Percentiles rank a stretch among this genome's conserved stretches.
Evolutionary conservation across 768 basidiomycete genomes (phyloP).

Genomic region (Lactarius akahatsu): DNA sequence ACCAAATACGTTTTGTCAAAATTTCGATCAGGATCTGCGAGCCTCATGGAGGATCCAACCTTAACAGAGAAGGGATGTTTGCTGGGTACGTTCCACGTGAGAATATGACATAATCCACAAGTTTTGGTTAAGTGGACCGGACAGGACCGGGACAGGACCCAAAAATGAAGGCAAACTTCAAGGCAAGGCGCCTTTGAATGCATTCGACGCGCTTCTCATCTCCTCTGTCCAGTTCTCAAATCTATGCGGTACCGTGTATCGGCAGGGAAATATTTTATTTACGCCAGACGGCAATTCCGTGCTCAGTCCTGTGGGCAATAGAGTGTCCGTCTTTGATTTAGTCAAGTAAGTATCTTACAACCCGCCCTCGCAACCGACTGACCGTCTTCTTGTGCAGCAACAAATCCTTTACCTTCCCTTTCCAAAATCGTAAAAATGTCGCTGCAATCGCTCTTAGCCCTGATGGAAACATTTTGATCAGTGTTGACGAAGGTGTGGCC

Average conservation of each 20-base stretch:
- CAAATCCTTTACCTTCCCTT: slow-evolving; percentile 86
- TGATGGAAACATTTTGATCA: slow-evolving; percentile 81
- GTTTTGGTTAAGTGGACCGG: neutral
- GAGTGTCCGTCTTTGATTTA: slow-evolving; percentile 95
- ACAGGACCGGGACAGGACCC: neutral
- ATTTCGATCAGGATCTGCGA: slow-evolving; percentile 22
- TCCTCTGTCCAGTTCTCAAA: slow-evolving; percentile 70
- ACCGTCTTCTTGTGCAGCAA: slow-evolving; percentile 57
- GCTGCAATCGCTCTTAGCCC: slow-evolving; percentile 86
- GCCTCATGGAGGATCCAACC: slow-evolving; percentile 10
- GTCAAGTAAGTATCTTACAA: slow-evolving; percentile 70
- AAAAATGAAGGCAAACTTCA: slow-evolving; percentile 30
- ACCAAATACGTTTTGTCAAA: slow-evolving; percentile 4
- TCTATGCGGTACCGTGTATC: slow-evolving; percentile 93
- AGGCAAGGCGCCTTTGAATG: slow-evolving; percentile 20
- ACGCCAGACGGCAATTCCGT: slow-evolving; percentile 92
- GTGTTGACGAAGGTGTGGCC: slow-evolving; percentile 85
- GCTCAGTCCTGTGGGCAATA: slow-evolving; percentile 93
- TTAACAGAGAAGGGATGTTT: slow-evolving; percentile 3
- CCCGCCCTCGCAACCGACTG: neutral
- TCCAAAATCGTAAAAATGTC: slow-evolving; percentile 96
- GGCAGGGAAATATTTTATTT: slow-evolving; percentile 91
- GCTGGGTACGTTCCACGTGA: slow-evolving; percentile 9
- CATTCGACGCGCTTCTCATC: slow-evolving; percentile 5
- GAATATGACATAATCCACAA: neutral